These are phyloP conservation scores for Drosera spatulata DNA, from an alignment of 179 eudicot genomes.

Conservation along the genomic window DNA sequence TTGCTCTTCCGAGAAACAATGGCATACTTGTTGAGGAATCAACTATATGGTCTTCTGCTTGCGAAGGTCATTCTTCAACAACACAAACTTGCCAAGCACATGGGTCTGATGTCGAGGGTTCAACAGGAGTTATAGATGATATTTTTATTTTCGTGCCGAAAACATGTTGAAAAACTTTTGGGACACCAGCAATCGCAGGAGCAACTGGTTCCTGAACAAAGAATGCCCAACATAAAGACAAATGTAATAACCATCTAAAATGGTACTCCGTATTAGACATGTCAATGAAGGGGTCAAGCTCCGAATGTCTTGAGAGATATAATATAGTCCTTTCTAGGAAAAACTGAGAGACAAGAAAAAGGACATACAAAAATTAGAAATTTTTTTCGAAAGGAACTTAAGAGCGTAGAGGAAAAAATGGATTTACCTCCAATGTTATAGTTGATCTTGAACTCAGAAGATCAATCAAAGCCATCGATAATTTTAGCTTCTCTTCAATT, in stretches of 20 bases:
- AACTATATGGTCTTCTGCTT: constrained; percentile 27
- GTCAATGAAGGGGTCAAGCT: no score
- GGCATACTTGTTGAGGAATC: constrained; percentile 46
- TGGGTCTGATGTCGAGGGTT: constrained; percentile 10
- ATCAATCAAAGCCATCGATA: constrained; percentile 74
- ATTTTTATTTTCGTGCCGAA: constrained; percentile 82
- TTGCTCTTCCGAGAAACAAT: constrained; percentile 22
- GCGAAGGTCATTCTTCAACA: constrained; percentile 14
- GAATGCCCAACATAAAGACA: constrained; percentile 4
- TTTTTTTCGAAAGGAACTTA: no score
- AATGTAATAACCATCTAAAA: not conserved
- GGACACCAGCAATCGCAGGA: constrained; percentile 26
- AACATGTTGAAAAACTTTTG: constrained; percentile 36
- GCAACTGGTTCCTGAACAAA: constrained; percentile 41
- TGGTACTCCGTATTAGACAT: not conserved
- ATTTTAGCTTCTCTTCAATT: constrained; percentile 77
- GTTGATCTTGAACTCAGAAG: constrained; percentile 66
- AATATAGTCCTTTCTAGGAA: no score
- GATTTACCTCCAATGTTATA: constrained; percentile 69
- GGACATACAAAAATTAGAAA: no score
- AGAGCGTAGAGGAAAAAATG: no score
- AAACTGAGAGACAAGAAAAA: no score
- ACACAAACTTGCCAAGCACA: constrained; percentile 14
- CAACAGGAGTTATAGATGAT: constrained; percentile 23
- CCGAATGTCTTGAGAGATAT: no score